Conservation (phyloP, 2,329 filamentous ascomycete genomes). For the Fusarium luffae region DNA sequence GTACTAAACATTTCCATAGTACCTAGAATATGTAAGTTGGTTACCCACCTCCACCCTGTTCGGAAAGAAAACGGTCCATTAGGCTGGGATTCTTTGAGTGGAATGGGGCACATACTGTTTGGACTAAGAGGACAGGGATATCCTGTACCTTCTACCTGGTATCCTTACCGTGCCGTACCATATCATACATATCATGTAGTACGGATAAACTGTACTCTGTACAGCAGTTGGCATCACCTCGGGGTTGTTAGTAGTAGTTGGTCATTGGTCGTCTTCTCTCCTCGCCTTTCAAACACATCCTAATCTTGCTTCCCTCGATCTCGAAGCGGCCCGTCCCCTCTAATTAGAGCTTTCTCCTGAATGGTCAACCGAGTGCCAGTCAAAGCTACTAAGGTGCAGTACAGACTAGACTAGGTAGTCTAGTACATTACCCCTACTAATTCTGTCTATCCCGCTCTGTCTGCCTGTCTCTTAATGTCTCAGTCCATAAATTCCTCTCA, state of each 20-base stretch:
- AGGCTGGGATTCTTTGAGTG: not conserved
- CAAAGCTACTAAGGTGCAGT: not conserved
- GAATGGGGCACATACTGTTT: not conserved
- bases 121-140: not conserved
- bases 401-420: not conserved
- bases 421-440: not conserved
- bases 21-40: not conserved
- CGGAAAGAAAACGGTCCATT: slow-evolving; percentile 6
- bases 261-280: not conserved
- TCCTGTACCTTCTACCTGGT: not conserved
- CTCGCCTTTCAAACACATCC: not conserved
- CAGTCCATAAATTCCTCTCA: not conserved
- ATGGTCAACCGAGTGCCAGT: slow-evolving; percentile 1
- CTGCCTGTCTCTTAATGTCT: not conserved
- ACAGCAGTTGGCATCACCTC: not conserved
- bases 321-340: slow-evolving; percentile 29
- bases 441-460: slow-evolving; percentile 1
- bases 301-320: slow-evolving; percentile 1
- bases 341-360: not conserved
- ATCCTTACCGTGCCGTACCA: not conserved
- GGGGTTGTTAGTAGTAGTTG: not conserved
- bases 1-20: not conserved
- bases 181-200: not conserved
- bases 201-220: not conserved
- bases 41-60: slow-evolving; percentile 5